These are phyloP conservation scores for Scheffersomyces stambukii DNA, from an alignment of 1,139 yeast species.

Conservation along the genomic window DNA sequence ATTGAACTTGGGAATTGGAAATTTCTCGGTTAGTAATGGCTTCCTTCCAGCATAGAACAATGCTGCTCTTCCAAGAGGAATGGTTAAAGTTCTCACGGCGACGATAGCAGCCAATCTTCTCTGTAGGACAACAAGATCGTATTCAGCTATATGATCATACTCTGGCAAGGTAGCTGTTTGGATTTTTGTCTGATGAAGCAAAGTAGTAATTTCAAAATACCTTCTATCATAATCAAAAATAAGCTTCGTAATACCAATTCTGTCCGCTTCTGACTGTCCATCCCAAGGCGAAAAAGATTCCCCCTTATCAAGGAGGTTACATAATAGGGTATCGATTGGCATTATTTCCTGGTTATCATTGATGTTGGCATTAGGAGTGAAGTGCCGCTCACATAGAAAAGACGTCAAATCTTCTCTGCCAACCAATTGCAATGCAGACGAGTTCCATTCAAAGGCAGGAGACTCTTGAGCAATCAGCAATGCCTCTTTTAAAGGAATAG, in stretches of 20 bases:
- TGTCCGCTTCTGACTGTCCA: conserved; percentile 62
- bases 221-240: conserved; percentile 78
- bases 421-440: conserved; percentile 52
- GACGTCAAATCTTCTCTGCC: conserved; percentile 63
- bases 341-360: conserved; percentile 17
- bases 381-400: too few relatives aligned
- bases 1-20: conserved; percentile 74
- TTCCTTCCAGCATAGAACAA: conserved; percentile 63
- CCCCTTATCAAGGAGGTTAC: conserved; percentile 39
- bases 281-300: conserved; percentile 60
- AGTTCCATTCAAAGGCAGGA: conserved; percentile 48
- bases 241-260: conserved; percentile 60
- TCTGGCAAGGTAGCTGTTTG: conserved; percentile 47
- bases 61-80: conserved; percentile 77
- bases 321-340: conserved; percentile 48
- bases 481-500: conserved; percentile 61
- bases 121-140: conserved; percentile 54
- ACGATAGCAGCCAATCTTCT: conserved; percentile 61
- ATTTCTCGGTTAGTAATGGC: conserved; percentile 82
- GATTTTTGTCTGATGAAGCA: conserved; percentile 66
- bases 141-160: conserved; percentile 45
- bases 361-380: conserved; percentile 2
- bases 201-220: conserved; percentile 68
- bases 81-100: conserved; percentile 69
- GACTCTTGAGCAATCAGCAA: conserved; percentile 54